Evolutionary conservation across 768 basidiomycete genomes (phyloP).

Genomic region (Russula earlei): DNA sequence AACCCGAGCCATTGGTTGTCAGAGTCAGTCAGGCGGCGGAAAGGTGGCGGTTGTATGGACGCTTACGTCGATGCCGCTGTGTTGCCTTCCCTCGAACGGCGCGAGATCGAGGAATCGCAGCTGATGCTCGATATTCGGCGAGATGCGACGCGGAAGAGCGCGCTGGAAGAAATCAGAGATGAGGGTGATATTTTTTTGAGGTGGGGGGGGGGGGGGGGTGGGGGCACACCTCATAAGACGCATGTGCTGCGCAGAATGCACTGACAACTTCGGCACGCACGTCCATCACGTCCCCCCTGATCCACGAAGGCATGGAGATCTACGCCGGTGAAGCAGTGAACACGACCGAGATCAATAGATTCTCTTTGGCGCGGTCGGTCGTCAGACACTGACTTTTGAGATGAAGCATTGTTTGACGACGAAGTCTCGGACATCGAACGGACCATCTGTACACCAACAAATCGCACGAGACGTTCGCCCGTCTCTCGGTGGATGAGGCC

Average conservation of each 20-base stretch:
- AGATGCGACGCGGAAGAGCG: constrained; percentile 24
- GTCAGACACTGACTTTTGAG: constrained; percentile 46
- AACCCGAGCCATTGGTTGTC: neutral
- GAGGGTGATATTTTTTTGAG: neutral
- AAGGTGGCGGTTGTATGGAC: no score
- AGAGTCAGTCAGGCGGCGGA: no score
- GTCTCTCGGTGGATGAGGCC: constrained; percentile 55
- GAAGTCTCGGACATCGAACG: constrained; percentile 77
- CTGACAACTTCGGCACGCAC: constrained; percentile 48
- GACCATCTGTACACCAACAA: constrained; percentile 80
- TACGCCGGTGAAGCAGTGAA: constrained; percentile 25
- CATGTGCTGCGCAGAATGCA: no score
- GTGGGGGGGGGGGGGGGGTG: no score
- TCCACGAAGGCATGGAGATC: constrained; percentile 64
- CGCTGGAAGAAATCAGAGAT: constrained; percentile 9
- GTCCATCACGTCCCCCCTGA: constrained; percentile 66
- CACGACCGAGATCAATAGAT: neutral
- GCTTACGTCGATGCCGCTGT: constrained; percentile 88
- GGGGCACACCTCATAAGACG: no score
- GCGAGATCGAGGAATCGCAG: constrained; percentile 61
- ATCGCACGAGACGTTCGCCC: constrained; percentile 48
- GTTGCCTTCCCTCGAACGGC: constrained; percentile 73
- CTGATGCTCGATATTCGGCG: constrained; percentile 66
- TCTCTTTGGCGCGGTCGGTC: constrained; percentile 10
- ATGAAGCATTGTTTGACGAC: constrained; percentile 87